Percentiles rank a stretch among this genome's conserved stretches.
These are phyloP conservation scores for Kwoniella pini DNA, from an alignment of 768 basidiomycete genomes.

Conservation along the genomic window DNA sequence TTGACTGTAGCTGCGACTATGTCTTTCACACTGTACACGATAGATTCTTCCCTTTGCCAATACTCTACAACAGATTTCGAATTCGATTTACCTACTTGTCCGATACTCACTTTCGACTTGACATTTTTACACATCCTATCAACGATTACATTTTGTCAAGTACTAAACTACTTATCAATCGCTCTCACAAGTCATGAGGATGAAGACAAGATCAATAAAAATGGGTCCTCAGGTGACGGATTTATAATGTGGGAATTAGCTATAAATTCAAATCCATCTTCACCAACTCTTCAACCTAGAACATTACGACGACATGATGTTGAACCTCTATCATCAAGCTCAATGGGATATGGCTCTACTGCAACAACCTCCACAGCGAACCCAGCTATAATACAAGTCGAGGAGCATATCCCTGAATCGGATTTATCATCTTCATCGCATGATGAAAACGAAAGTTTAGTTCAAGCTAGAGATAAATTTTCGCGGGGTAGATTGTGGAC, in stretches of 20 bases:
- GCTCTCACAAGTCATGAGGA: constrained; percentile 18
- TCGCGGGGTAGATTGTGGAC: constrained; percentile 32
- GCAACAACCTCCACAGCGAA: no score
- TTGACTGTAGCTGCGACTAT: constrained; percentile 39
- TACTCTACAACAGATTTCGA: constrained; percentile 8
- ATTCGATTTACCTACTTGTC: constrained; percentile 34
- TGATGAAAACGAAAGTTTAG: not conserved
- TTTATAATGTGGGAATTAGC: constrained; percentile 53
- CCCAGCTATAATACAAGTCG: no score
- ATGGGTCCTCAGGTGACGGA: not conserved
- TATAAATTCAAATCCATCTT: constrained; percentile 28
- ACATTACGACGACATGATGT: not conserved
- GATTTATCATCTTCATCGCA: not conserved
- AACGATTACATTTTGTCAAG: constrained; percentile 26
- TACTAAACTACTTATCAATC: constrained; percentile 40
- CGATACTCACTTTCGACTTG: constrained; percentile 42
- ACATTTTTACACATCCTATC: constrained; percentile 39
- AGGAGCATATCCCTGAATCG: no score
- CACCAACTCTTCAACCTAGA: constrained; percentile 5
- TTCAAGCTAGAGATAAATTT: constrained; percentile 33
- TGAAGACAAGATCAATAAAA: constrained; percentile 4
- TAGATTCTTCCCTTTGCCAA: constrained; percentile 31
- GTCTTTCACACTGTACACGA: constrained; percentile 43
- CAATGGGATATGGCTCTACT: not conserved
- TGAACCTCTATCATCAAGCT: not conserved